Conservation (phyloP, 2,329 filamentous ascomycete species). For the Hirsutella thompsonii region DNA sequence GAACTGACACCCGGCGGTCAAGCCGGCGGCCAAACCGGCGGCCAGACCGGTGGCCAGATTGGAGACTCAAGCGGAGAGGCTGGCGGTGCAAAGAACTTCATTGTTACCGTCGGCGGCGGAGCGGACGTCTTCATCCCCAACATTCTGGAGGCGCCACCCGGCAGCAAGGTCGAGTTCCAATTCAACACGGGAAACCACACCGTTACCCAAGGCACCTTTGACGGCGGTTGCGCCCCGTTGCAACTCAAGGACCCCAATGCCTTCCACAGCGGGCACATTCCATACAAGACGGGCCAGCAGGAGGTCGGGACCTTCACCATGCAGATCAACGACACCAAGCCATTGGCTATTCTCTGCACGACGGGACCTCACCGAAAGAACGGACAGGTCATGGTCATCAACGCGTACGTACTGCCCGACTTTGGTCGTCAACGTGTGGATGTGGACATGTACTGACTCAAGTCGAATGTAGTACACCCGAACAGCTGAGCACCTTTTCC, state of each 20-base stretch:
- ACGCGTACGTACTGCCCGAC: conserved; percentile 20
- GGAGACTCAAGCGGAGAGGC: too few species aligned
- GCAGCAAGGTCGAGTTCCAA: conserved; percentile 28
- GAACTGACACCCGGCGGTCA: too few species aligned
- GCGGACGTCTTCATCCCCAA: conserved; percentile 21
- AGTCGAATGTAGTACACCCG: too few species aligned
- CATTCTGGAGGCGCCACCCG: conserved; percentile 16
- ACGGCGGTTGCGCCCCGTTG: conserved; percentile 23
- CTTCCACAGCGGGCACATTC: conserved; percentile 27
- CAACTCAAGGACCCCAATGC: conserved; percentile 17
- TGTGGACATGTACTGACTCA: too few species aligned
- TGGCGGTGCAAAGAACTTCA: background rate
- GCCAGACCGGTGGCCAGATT: too few species aligned
- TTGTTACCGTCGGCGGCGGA: background rate
- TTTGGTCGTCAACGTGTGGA: too few species aligned
- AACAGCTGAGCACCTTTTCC: too few species aligned
- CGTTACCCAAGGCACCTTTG: conserved; percentile 24
- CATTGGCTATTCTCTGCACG: conserved; percentile 39
- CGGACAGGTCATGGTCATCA: conserved; percentile 38
- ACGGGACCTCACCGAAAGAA: conserved; percentile 33
- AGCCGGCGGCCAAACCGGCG: too few species aligned
- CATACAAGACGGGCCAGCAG: conserved; percentile 20
- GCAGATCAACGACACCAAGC: conserved; percentile 25
- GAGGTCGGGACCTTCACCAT: conserved; percentile 33
- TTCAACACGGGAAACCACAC: conserved; percentile 31